Evolutionary conservation across 805 yeast genomes (phyloP), one percentile per base, ranked within the genome.

Genomic region (Yamadazyma kitorensis): DNA sequence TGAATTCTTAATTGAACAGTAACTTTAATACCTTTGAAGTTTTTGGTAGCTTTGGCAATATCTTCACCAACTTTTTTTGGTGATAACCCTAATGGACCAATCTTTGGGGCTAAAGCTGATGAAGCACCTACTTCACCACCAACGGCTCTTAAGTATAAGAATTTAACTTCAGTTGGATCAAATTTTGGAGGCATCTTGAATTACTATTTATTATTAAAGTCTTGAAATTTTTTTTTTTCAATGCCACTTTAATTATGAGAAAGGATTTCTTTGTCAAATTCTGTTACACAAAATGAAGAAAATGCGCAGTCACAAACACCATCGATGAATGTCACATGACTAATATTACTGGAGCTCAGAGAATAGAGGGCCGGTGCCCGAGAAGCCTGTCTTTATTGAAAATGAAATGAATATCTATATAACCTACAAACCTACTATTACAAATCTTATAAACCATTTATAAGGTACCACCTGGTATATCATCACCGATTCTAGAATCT

Each of bases 121-220:
- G 98, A 88, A 64, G 97, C 96, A 79, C 98, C 98, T 64, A 93
- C 94, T 81, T 93, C 98, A 82, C 98, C 98, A 86, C 98, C 98
- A 59, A 88, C 94, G 75, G 98, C 97, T 85, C 98, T 87, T 75
- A 93, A 78, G 86, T 91, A 91, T 76, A 93, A 78, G 86, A 76
- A 86, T 76, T 89, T 89, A 70, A 93, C 96, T 86, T 93, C 98
- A 79, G 57, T 76, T 68, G 98, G 98, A 74, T 93, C 98, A 77
- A 89, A 81, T 81, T 93, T 87, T 78, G 96, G 96, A 77, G 96
- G 95, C 96, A 87, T 86, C 45, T 53, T 62, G 51, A 37, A 41
- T 41, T 48, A 39, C 34, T 31, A 38, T 29, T 32, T 34, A 33
- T 15, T 13, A 21, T 32, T 14, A 10, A 33, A 31, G 27, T 13